Conservation (phyloP, 2,329 filamentous ascomycete genomes). For the Sarocladium oryzae region DNA sequence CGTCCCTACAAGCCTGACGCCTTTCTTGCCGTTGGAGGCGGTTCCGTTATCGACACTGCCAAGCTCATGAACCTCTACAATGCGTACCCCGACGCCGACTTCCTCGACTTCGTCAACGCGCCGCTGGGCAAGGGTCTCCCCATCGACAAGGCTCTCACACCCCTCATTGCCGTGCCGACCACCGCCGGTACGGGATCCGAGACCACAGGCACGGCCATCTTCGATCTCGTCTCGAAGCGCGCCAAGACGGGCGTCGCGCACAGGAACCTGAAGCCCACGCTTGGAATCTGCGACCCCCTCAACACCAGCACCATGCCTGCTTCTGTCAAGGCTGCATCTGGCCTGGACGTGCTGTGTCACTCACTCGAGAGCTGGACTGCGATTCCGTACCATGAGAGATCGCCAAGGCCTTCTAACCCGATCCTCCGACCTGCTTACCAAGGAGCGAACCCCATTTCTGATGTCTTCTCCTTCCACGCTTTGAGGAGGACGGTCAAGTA, state of each 20-base stretch:
- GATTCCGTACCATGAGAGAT: constrained; percentile 85
- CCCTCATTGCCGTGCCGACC: constrained; percentile 69
- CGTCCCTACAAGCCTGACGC: constrained; percentile 78
- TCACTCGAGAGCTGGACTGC: constrained; percentile 95
- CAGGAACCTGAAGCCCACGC: constrained; percentile 87
- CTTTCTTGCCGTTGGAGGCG: constrained; percentile 82
- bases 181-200: constrained; percentile 69
- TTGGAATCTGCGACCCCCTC: constrained; percentile 78
- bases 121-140: constrained; percentile 74
- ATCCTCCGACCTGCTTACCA: constrained; percentile 91
- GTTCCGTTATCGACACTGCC: constrained; percentile 95
- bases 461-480: constrained; percentile 90
- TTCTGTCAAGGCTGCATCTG: constrained; percentile 85
- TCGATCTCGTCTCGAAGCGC: constrained; percentile 82
- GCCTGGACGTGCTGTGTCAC: constrained; percentile 92
- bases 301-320: constrained; percentile 96
- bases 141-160: constrained; percentile 58
- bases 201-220: constrained; percentile 96
- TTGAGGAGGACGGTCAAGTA: constrained; percentile 83
- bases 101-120: constrained; percentile 96
- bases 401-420: constrained; percentile 78
- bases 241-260: constrained; percentile 96
- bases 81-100: constrained; percentile 83
- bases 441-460: constrained; percentile 93
- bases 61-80: constrained; percentile 98